Conservation (phyloP, 1,284 basidiomycete genomes). For the Ustilago cynodontis region DNA sequence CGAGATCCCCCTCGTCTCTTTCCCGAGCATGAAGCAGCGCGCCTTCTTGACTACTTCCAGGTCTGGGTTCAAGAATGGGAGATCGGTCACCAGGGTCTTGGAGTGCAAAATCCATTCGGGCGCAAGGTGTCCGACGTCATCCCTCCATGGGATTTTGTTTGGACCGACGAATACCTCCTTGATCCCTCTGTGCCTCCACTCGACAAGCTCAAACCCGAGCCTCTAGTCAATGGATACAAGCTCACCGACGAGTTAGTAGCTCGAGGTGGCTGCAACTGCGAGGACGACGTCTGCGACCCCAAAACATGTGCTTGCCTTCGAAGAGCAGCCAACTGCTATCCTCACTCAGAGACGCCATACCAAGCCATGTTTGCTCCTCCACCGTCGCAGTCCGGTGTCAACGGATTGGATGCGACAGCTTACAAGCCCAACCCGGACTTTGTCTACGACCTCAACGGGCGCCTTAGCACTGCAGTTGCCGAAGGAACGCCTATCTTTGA, state of each 20-base stretch:
- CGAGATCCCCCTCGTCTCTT: conserved; percentile 2
- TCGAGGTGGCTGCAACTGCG: conserved; percentile 46
- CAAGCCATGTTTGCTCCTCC: conserved; percentile 14
- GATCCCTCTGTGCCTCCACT: conserved; percentile 27
- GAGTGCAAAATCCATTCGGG: conserved; percentile 18
- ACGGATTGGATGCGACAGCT: background rate
- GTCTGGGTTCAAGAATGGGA: conserved; percentile 47
- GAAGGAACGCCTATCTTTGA: conserved; percentile 79
- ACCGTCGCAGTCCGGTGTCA: background rate
- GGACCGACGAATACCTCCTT: conserved; percentile 46
- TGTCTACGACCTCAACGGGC: conserved; percentile 41
- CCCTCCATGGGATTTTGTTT: conserved; percentile 58
- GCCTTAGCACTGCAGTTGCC: conserved; percentile 12
- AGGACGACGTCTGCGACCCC: conserved; percentile 53
- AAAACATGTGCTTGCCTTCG: conserved; percentile 49
- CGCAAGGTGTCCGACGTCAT: conserved; percentile 36
- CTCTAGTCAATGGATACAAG: conserved; percentile 25
- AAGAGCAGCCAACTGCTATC: conserved; percentile 32
- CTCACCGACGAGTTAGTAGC: conserved; percentile 38
- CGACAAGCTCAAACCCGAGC: conserved; percentile 8
- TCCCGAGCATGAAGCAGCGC: conserved; percentile 14
- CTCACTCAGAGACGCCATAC: conserved; percentile 12
- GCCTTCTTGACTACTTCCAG: conserved; percentile 31
- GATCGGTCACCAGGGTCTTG: conserved; percentile 23
- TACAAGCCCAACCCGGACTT: conserved; percentile 13